Evolutionary conservation across 192 early-diverging fungal species (phyloP), one percentile per base, ranked within the genome.

Genomic region (Gamsiella multidivaricata): DNA sequence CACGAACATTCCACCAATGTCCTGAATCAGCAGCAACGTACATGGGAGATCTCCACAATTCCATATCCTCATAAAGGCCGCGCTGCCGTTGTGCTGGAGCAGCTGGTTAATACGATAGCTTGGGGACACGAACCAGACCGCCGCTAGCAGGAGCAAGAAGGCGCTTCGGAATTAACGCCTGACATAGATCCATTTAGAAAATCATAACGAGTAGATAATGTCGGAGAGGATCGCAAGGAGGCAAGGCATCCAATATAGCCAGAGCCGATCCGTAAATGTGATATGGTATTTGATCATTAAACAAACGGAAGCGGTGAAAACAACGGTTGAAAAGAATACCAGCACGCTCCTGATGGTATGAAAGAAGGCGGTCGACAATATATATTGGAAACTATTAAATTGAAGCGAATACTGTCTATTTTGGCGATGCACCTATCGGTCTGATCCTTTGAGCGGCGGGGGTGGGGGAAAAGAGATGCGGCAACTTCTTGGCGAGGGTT

Each of bases 191-290:
- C n/a, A 17, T 49, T 58, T 41, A 34, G 6, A 23, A 37, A 41
- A 36, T 0, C 34, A 69, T 17, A 26, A 22, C 20, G 46, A 59
- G 66, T 29, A 63, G 34, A 52, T 23, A 7, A 39, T 37, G 32
- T 52, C 45, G 18, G 66, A 59, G 43, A 59, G n/a, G 20, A 69
- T 17, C 9, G 66, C 43, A 28, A 69, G 32, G 29, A 69, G 39
- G 7, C 58, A 41, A 20, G 52, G 63, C 15, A 54, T 45, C 63
- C 63, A 65, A 15, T 25, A 3, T 25, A 10, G 12, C 61, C 61
- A 63, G 22, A 7, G 17, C 15, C 12, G 5, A 20, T 5, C 17
- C 8, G 0, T 17, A 22, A 56, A 29, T 5, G 18, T 5, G 54
- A 56, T 33, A 56, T 37, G 54, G 54, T 37, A n/a, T 15, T 37